A percentile compares a stretch with the other conserved stretches of the same genome.
phyloP scores from a whole-genome alignment of 345 rosid species.

The Leavenworthia alabamica region DNA sequence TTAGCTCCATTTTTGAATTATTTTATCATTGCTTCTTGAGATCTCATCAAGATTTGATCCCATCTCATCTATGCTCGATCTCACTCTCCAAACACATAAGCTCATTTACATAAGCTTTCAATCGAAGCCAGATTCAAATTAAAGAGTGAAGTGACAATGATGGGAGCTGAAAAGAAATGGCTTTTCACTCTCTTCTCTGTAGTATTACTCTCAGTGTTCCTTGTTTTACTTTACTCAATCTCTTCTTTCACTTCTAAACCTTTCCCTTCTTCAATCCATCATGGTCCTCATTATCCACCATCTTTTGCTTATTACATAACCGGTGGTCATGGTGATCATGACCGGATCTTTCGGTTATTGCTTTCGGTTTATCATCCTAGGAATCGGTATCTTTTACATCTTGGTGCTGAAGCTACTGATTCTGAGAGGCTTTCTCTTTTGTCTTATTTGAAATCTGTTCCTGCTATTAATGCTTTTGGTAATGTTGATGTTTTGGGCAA shows the following conservation, averaged over 20 bases:
- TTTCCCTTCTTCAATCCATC: constrained; percentile 63
- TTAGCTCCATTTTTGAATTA: constrained; percentile 1
- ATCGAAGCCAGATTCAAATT: constrained; percentile 19
- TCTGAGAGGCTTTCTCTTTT: constrained; percentile 57
- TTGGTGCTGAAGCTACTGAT: constrained; percentile 69
- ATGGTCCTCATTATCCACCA: constrained; percentile 81
- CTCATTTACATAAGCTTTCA: constrained; percentile 31
- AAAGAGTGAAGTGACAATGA: constrained; percentile 29
- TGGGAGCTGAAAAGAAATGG: constrained; percentile 98
- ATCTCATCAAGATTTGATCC: constrained; percentile 22
- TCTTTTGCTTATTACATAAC: constrained; percentile 82
- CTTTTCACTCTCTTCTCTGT: constrained; percentile 80
- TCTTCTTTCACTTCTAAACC: constrained; percentile 62
- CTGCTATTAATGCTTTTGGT: constrained; percentile 64
- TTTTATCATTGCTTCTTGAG: constrained; percentile 17
- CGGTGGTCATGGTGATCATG: constrained; percentile 67
- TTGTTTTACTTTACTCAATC: constrained; percentile 69
- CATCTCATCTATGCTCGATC: constrained; percentile 6
- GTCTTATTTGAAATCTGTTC: constrained; percentile 55
- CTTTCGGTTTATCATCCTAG: constrained; percentile 95
- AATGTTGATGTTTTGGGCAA: constrained; percentile 90
- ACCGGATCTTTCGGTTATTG: constrained; percentile 69
- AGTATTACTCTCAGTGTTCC: constrained; percentile 56
- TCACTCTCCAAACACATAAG: neutral
- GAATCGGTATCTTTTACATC: constrained; percentile 82